phyloP scores from a whole-genome alignment of 441 rosid species.

The Pelargonium citronellum region DNA sequence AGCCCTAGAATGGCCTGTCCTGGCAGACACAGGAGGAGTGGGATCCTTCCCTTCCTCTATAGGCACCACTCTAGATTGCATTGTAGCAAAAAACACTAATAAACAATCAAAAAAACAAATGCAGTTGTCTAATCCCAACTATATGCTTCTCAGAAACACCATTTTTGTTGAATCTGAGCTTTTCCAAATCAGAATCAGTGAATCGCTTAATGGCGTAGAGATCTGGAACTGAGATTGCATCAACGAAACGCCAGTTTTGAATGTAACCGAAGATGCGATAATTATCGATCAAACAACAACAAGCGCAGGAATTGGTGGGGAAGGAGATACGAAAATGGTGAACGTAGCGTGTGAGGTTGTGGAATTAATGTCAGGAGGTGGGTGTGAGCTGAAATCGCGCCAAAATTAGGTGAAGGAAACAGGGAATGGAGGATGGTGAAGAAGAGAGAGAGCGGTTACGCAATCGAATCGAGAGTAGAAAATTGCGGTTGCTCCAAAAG shows the following conservation, averaged over 20 bases:
- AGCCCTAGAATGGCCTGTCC: conserved; percentile 6
- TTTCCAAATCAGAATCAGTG: background rate
- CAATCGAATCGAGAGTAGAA: too few species aligned
- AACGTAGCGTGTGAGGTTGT: background rate
- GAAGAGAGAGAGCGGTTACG: too few species aligned
- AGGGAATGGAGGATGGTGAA: too few species aligned
- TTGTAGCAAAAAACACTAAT: background rate
- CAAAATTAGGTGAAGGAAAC: background rate
- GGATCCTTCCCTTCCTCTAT: conserved; percentile 6
- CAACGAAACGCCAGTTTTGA: background rate
- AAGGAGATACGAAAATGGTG: background rate
- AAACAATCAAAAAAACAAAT: background rate
- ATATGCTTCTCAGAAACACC: conserved; percentile 2
- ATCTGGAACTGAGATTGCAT: background rate
- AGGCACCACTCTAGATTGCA: background rate
- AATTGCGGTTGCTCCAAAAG: too few species aligned
- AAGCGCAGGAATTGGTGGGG: background rate
- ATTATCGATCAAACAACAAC: background rate
- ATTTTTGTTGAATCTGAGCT: background rate
- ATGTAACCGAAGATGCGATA: background rate
- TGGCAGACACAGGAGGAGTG: background rate
- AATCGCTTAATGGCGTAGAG: background rate
- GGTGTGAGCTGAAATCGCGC: conserved; percentile 6
- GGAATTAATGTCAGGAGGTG: background rate
- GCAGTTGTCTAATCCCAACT: background rate